Percentiles rank a stretch among this genome's conserved stretches.
phyloP scores from a whole-genome alignment of 2,329 filamentous ascomycete genomes.

The Beauveria scarabaeidicola region DNA sequence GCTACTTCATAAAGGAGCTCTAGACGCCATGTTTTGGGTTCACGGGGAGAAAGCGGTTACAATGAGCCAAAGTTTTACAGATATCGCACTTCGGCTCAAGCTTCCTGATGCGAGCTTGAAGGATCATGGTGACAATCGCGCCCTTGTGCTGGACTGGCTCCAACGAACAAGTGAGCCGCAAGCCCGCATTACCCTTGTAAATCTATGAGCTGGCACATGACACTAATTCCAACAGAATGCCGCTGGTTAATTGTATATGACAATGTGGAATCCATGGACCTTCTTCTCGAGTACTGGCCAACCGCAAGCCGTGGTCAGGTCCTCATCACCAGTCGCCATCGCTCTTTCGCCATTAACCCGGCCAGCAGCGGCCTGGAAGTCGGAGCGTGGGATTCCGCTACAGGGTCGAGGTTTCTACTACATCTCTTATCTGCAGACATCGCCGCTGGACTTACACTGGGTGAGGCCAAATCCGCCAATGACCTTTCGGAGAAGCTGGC shows the following conservation, averaged over 20 bases:
- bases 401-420: constrained; percentile 9
- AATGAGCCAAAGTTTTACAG: constrained; percentile 13
- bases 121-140: constrained; percentile 10
- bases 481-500: constrained; percentile 8
- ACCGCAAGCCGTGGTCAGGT: neutral
- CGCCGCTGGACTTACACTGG: neutral
- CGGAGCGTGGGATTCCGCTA: constrained; percentile 7
- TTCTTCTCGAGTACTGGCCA: constrained; percentile 11
- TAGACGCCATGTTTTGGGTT: constrained; percentile 11
- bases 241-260: constrained; percentile 13
- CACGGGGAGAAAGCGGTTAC: constrained; percentile 3
- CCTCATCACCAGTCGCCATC: constrained; percentile 13
- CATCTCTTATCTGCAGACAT: constrained; percentile 4
- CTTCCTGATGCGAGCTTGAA: neutral
- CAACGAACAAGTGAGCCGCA: constrained; percentile 10
- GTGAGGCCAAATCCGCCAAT: neutral
- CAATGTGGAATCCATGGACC: constrained; percentile 11
- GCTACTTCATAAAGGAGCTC: neutral
- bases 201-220: too few species aligned
- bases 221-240: too few species aligned
- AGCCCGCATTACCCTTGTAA: too few species aligned
- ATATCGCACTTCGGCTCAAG: constrained; percentile 12
- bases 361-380: constrained; percentile 8
- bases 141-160: constrained; percentile 12
- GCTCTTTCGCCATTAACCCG: constrained; percentile 1